A percentile compares a stretch with the other conserved stretches of the same genome.
phyloP scores from a whole-genome alignment of 306 rosid species.

The Cucurbita moschata region DNA sequence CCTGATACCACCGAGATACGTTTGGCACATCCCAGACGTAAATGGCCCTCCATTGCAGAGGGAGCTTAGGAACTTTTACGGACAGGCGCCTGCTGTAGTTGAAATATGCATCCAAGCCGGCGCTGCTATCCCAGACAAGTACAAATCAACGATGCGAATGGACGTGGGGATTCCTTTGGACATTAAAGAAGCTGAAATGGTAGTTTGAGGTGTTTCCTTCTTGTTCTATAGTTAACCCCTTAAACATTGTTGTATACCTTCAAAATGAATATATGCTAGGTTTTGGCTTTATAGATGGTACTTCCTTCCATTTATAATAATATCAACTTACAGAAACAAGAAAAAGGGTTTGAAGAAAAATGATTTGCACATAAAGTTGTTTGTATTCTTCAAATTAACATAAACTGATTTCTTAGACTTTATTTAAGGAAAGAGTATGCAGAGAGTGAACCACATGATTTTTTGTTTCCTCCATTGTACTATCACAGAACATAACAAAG shows the following conservation, averaged over 20 bases:
- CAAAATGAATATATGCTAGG: not conserved
- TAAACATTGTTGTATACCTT: not conserved
- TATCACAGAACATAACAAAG: not conserved
- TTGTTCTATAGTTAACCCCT: not conserved
- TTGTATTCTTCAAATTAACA: not conserved
- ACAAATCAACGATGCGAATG: conserved; percentile 76
- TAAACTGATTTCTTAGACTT: not conserved
- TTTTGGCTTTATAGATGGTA: not conserved
- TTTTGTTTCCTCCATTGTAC: not conserved
- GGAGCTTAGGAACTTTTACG: conserved; percentile 73
- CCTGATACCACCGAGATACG: conserved; percentile 81
- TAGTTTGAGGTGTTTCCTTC: conserved; percentile 38
- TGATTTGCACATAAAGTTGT: too few relatives aligned
- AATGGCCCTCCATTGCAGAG: conserved; percentile 51
- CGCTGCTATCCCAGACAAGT: conserved; percentile 63
- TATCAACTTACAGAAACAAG: not conserved
- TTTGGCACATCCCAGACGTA: conserved; percentile 94
- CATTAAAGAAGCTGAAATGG: conserved; percentile 81
- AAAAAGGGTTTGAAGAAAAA: not conserved
- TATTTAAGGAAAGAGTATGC: not conserved
- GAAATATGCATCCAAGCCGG: conserved; percentile 93
- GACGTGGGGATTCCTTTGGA: conserved; percentile 79
- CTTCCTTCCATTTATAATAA: not conserved
- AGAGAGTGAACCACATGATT: not conserved
- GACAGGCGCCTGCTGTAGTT: conserved; percentile 79